A percentile compares a stretch with the other conserved stretches of the same genome.
Evolutionary conservation across 2,329 filamentous ascomycete species (phyloP).

Genomic region (Scopulariopsis brevicaulis): DNA sequence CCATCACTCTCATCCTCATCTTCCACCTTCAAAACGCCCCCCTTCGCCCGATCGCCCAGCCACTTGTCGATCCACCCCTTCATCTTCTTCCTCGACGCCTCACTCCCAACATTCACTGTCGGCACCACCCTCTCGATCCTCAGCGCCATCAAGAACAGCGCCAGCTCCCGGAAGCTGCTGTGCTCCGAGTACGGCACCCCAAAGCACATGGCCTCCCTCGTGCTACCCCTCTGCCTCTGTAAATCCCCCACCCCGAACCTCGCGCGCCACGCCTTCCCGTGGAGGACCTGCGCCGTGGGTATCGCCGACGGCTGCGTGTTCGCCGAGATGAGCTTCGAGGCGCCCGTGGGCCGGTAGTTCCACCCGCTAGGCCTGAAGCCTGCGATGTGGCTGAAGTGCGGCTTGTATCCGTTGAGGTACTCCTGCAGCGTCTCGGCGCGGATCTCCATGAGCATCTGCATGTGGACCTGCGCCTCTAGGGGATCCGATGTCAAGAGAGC

Average conservation of each 20-base stretch:
- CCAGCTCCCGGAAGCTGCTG: slow-evolving; percentile 86
- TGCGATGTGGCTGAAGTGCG: slow-evolving; percentile 75
- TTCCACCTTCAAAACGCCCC: slow-evolving; percentile 31
- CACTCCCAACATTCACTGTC: slow-evolving; percentile 72
- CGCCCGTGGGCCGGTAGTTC: slow-evolving; percentile 64
- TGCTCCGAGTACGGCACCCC: slow-evolving; percentile 95
- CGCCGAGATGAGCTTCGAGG: slow-evolving; percentile 37
- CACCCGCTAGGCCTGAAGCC: slow-evolving; percentile 90
- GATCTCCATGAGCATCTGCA: slow-evolving; percentile 94
- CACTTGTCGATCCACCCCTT: slow-evolving; percentile 54
- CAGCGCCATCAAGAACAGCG: slow-evolving; percentile 82
- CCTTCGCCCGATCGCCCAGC: slow-evolving; percentile 44
- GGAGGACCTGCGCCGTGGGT: slow-evolving; percentile 37
- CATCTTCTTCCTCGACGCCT: slow-evolving; percentile 45
- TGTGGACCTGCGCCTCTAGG: slow-evolving; percentile 83
- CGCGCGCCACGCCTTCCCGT: slow-evolving; percentile 61
- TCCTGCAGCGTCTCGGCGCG: slow-evolving; percentile 82
- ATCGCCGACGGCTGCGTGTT: slow-evolving; percentile 37
- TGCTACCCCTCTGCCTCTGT: slow-evolving; percentile 72
- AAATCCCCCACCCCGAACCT: slow-evolving; percentile 63
- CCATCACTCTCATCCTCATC: slow-evolving; percentile 19
- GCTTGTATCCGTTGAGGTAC: slow-evolving; percentile 70
- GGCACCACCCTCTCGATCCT: slow-evolving; percentile 84
- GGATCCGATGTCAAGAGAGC: slow-evolving; percentile 71
- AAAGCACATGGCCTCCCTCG: slow-evolving; percentile 73